Percentiles rank a stretch among this genome's conserved stretches.
Conservation (phyloP, 1,284 basidiomycete species). For the Cryptococcus sp. region DNA sequence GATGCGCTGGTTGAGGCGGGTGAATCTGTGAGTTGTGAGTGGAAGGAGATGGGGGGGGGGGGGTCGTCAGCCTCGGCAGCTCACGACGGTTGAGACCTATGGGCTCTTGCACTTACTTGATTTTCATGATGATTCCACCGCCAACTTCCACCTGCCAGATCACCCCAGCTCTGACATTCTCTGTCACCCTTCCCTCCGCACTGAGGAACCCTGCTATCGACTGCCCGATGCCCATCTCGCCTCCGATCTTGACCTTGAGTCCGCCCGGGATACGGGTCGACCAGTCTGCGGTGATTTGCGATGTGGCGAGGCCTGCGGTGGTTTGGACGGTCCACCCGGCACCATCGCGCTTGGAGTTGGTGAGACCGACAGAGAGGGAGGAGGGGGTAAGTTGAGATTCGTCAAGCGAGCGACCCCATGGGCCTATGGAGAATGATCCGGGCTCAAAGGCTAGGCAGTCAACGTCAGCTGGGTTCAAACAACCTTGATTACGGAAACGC, state of each 20-base stretch:
- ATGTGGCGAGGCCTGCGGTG: constrained; percentile 36
- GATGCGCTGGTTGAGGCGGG: constrained; percentile 56
- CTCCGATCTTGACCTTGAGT: constrained; percentile 52
- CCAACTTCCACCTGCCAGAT: constrained; percentile 30
- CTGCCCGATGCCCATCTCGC: constrained; percentile 24
- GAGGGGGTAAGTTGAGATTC: constrained; percentile 26
- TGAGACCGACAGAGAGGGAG: constrained; percentile 44
- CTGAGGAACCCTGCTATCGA: constrained; percentile 41
- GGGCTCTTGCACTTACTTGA: constrained; percentile 24
- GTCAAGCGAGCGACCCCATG: constrained; percentile 47
- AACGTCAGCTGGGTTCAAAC: neutral
- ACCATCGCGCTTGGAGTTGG: constrained; percentile 29
- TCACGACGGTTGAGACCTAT: neutral
- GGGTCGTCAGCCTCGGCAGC: neutral
- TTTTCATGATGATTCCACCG: constrained; percentile 36
- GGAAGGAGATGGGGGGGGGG: constrained; percentile 1
- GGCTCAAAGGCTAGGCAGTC: constrained; percentile 43
- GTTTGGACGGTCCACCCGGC: constrained; percentile 48
- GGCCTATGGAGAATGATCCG: constrained; percentile 50
- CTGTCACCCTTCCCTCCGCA: constrained; percentile 41
- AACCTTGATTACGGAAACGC: no score
- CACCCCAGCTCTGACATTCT: constrained; percentile 34
- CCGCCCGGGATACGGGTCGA: constrained; percentile 49
- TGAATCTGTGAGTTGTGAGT: constrained; percentile 31
- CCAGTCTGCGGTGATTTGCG: constrained; percentile 48